Percentiles rank a stretch among this genome's conserved stretches.
Evolutionary conservation across 2,329 filamentous ascomycete genomes (phyloP).

Genomic region (Pseudogymnoascus destructans): DNA sequence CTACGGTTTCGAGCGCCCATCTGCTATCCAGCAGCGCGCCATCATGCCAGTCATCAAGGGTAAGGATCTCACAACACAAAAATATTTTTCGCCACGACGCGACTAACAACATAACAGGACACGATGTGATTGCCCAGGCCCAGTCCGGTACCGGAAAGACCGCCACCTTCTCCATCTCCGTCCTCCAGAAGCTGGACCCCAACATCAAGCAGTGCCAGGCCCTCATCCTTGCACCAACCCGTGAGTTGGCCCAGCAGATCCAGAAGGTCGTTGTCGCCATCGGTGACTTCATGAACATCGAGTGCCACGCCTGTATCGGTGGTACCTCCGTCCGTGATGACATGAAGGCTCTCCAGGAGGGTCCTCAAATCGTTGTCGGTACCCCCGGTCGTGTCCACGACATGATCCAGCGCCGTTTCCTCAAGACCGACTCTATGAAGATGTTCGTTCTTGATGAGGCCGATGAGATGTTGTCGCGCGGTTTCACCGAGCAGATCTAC

Average conservation of each 20-base stretch:
- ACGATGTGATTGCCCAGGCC: slow-evolving; percentile 98
- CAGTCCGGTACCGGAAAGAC: slow-evolving; percentile 99
- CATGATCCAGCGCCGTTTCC: slow-evolving; percentile 97
- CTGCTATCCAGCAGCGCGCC: slow-evolving; percentile 98
- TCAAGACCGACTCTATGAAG: slow-evolving; percentile 98
- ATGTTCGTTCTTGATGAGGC: slow-evolving; percentile 99
- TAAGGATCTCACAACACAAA: slow-evolving; percentile 34
- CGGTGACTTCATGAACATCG: slow-evolving; percentile 98
- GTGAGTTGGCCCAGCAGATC: slow-evolving; percentile 97
- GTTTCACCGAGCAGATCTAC: slow-evolving; percentile 99
- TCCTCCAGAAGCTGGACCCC: slow-evolving; percentile 96
- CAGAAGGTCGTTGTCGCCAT: slow-evolving; percentile 99
- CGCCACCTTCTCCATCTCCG: slow-evolving; percentile 97
- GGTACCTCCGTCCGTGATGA: slow-evolving; percentile 96
- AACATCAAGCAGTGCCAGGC: slow-evolving; percentile 95
- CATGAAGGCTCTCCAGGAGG: slow-evolving; percentile 94
- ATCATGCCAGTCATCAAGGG: slow-evolving; percentile 99
- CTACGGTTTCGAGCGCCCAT: slow-evolving; percentile 99
- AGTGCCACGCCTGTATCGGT: slow-evolving; percentile 98
- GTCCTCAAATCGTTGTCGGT: slow-evolving; percentile 93
- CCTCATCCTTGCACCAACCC: slow-evolving; percentile 91
- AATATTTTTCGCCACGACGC: slow-evolving; percentile 10
- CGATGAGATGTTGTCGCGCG: slow-evolving; percentile 98
- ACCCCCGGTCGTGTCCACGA: slow-evolving; percentile 97
- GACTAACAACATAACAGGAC: slow-evolving; percentile 40